Evolutionary conservation across 495 filamentous ascomycete genomes (phyloP), one percentile per base, ranked within the genome.

Genomic region (Penicillium salamii): DNA sequence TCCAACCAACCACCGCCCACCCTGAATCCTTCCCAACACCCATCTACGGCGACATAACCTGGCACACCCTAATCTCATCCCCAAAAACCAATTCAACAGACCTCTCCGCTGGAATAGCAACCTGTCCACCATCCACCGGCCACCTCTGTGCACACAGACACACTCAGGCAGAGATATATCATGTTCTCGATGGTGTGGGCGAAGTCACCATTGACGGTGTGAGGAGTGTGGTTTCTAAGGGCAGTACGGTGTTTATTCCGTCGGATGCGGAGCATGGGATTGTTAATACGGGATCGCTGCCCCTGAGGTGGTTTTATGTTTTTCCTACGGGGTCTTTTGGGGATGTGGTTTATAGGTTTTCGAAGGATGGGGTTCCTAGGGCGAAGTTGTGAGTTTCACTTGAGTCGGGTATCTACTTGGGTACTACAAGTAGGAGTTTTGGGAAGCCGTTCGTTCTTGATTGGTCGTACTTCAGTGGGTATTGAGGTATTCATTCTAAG

Each of bases 301-400:
- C 54, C 6, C 42, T 71, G 28, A 59, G 50, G 39, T 70, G 67
- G 67, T 57, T 70, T 18, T 74, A 74, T 62, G 65, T 70, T 13
- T 71, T 71, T 53, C 53, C 68, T 0, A 57, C 54, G 8, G 55
- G 46, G 7, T 28, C 34, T 7, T 71, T 74, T 53, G 54, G 36
- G 50, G 59, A 71, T 64, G 62, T 74, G 2, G 49, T 69, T 28
- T 67, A 67, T 60, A 58, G 57, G 7, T 67, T 69, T 39, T 46
- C 34, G 2, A 35, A 40, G 17, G 43, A 49, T 19, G 33, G 18
- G 31, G 20, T 18, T 20, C 15, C 19, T 14, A 53, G 29, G 45
- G 41, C 46, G 26, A 53, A 53, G 29, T 28, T 53, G 19, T 57
- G 24, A 54, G 15, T n/a, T n/a, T n/a, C n/a, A n/a, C n/a, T n/a